Base-by-base conservation (phyloP, 2,329 filamentous ascomycete genomes). In the Chaetothyriales sp. region DNA sequence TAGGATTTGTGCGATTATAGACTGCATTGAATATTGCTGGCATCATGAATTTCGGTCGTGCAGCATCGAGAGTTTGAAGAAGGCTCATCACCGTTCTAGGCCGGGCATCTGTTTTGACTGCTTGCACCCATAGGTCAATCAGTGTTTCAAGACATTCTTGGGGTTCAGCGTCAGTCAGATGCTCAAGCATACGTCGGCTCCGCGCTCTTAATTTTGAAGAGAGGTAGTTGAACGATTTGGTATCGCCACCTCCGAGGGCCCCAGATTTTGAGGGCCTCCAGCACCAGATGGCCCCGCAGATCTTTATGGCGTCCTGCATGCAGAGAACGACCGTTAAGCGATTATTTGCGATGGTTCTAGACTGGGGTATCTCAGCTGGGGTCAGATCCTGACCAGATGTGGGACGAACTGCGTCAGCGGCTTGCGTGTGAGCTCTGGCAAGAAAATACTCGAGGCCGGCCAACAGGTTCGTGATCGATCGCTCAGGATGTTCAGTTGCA, bases 11-110 rank as follows among this genome's bases (percentile, higher is more conserved):
- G 28, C 94, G 82, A 63, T 89, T 95, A 65, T 95, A 97, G 13
- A 98, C 86, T 2, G 90, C 86, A 68, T 97, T 94, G 71, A 98
- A 95, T 4, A 97, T 82, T 0, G 90, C 89, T 0, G 92, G 90
- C 46, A 97, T 86, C 0, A 89, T 89, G 65, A 94, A 86, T 64
- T 89, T 89, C 1, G 92, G 92, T 50, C 89, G 80, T 2, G 89
- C 94, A 2, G 88, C 89, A 63, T 95, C 90, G 43, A 98, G 76
- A 3, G 92, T 89, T 57, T 95, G 88, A 18, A 98, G 76, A 29
- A 98, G 75, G 60, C 86, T 87, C 65, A 97, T 85, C 10, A 95
- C 82, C 20, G 50, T 44, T 18, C 53, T 50, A 49, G 86, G 80
- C 1, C 74, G 71, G 10, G 77, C 74, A 9, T 50, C 50, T 22